Percentiles rank a stretch among this genome's conserved stretches.
Evolutionary conservation across 139 green algal species (phyloP).

Genomic region (Chlorella sp.): DNA sequence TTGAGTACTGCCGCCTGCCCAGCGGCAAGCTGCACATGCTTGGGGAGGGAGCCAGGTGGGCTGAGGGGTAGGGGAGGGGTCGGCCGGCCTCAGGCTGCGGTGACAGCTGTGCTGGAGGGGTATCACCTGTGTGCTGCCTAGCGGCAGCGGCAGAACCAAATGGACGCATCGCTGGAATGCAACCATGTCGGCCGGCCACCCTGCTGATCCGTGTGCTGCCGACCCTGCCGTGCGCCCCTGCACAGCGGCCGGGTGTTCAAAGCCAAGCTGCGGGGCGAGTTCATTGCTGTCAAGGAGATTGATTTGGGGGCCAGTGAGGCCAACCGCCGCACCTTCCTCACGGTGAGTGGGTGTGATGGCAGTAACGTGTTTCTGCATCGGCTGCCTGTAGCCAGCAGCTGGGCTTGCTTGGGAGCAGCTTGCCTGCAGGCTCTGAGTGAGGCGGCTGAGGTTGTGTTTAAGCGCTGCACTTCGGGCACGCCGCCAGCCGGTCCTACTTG

Average conservation of each 20-base stretch:
- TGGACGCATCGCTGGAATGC: too few relatives aligned
- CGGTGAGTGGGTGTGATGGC: not conserved
- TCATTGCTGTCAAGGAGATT: constrained; percentile 1
- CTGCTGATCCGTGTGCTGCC: not conserved
- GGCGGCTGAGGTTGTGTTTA: too few relatives aligned
- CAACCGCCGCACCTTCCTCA: not conserved
- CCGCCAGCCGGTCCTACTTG: too few relatives aligned
- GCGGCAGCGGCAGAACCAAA: too few relatives aligned
- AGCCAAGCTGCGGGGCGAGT: not conserved
- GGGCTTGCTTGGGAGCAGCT: not conserved
- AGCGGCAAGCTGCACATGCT: not conserved
- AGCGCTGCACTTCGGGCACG: too few relatives aligned
- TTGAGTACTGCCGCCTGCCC: too few relatives aligned
- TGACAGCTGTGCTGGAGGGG: too few relatives aligned
- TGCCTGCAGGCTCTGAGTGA: not conserved
- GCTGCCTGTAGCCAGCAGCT: too few relatives aligned
- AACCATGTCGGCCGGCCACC: too few relatives aligned
- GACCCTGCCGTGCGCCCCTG: not conserved
- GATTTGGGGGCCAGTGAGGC: not conserved
- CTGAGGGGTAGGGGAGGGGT: not conserved
- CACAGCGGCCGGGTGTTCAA: not conserved
- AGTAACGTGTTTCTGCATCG: too few relatives aligned
- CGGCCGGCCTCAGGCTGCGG: too few relatives aligned
- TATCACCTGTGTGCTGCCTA: too few relatives aligned
- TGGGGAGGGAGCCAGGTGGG: constrained; percentile 2